A percentile compares a stretch with the other conserved stretches of the same genome.
Evolutionary conservation across 139 green algal species (phyloP).

Genomic region (Chlamydomonas incerta): DNA sequence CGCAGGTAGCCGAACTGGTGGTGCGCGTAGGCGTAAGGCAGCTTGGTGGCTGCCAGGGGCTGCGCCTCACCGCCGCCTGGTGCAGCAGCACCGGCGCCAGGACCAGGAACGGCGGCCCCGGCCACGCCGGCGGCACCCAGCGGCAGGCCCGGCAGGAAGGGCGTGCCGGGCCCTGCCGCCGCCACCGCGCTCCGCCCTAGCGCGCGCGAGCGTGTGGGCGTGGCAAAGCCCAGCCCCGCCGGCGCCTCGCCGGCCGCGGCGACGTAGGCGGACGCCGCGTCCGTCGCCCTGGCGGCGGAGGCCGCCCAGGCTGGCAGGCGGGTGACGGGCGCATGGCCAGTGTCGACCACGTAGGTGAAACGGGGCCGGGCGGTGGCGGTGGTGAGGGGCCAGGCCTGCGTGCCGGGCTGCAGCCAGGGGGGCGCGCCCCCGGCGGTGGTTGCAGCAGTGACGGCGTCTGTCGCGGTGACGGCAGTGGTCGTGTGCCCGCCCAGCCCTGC

Average conservation of each 20-base stretch:
- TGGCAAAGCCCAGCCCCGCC: background rate
- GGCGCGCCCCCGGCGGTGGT: background rate
- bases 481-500: too few species aligned
- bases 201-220: background rate
- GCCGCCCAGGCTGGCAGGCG: slow-evolving; percentile 31
- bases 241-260: background rate
- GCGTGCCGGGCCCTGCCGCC: background rate
- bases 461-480: too few species aligned
- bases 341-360: slow-evolving; percentile 31
- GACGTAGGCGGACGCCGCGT: slow-evolving; percentile 3
- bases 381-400: slow-evolving; percentile 11
- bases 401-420: background rate
- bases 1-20: background rate
- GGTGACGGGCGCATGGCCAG: background rate
- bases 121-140: too few species aligned
- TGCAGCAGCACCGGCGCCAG: background rate
- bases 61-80: background rate
- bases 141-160: too few species aligned
- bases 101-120: background rate
- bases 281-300: background rate
- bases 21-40: background rate
- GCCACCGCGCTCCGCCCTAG: background rate
- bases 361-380: background rate
- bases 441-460: background rate
- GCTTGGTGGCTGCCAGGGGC: background rate